Percentiles rank a stretch among this genome's conserved stretches.
Evolutionary conservation across 768 basidiomycete genomes (phyloP).

Genomic region (Paxillus rubicundulus): DNA sequence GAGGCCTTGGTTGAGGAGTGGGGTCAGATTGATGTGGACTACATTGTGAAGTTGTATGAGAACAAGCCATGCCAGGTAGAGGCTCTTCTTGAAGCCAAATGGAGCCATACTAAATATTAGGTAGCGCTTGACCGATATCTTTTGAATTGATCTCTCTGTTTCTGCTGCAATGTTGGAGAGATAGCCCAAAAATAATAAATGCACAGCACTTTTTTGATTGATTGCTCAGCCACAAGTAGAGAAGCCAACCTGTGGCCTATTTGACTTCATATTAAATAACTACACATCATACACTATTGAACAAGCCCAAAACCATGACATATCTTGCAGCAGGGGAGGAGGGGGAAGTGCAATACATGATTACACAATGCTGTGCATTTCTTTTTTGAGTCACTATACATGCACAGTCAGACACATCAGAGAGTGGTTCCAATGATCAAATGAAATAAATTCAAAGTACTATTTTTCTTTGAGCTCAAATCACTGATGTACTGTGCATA

Average conservation of each 20-base stretch:
- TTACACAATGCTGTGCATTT: background rate
- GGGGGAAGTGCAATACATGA: background rate
- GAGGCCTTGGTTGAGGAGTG: constrained; percentile 25
- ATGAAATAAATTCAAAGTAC: too few species aligned
- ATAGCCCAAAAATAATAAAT: background rate
- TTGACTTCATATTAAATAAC: background rate
- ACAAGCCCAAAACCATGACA: background rate
- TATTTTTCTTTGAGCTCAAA: too few species aligned
- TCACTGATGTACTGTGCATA: too few species aligned
- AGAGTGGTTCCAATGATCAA: too few species aligned
- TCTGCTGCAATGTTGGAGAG: background rate
- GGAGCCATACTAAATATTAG: constrained; percentile 28
- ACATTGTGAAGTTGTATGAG: background rate
- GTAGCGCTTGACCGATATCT: background rate
- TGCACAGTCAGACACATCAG: too few species aligned
- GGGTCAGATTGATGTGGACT: background rate
- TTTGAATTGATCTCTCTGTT: background rate
- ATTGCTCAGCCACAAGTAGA: background rate
- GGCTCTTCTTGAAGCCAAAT: constrained; percentile 21
- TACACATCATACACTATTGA: background rate
- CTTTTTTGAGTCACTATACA: background rate
- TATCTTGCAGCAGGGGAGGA: background rate
- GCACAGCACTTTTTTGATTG: background rate
- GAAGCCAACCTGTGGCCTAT: background rate
- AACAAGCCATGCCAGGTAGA: constrained; percentile 8